Evolutionary conservation across 169 alveolate species (phyloP).

Genomic region (Plasmodium fragile): DNA sequence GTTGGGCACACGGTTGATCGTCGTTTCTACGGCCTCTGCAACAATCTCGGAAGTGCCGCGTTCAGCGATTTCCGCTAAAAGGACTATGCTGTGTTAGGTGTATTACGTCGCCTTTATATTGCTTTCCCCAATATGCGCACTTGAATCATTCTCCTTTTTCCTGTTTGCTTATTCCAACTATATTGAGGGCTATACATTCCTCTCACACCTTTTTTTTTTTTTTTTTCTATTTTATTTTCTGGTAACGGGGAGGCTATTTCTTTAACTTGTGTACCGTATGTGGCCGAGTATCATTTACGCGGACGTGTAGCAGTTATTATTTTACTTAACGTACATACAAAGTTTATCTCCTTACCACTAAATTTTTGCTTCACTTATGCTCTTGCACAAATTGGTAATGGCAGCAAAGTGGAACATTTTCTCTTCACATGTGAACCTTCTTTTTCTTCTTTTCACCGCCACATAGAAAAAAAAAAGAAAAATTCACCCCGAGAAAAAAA

Average conservation of each 20-base stretch:
- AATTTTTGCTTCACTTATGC: background rate
- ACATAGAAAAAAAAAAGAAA: too few relatives aligned
- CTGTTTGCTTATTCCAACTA: background rate
- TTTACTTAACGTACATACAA: background rate
- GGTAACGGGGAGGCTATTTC: background rate
- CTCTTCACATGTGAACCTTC: background rate
- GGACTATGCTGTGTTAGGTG: background rate
- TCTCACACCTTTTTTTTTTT: background rate
- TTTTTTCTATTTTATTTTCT: conserved; percentile 5
- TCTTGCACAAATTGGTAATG: background rate
- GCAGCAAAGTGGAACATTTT: background rate
- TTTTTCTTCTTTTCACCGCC: background rate
- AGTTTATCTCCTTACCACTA: background rate
- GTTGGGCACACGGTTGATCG: background rate
- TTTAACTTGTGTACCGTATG: background rate
- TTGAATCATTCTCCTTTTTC: background rate
- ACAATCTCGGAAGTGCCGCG: background rate
- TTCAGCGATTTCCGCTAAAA: background rate
- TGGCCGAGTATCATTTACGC: background rate
- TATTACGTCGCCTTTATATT: background rate
- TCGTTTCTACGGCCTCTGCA: background rate
- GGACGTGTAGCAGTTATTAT: background rate
- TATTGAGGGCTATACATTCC: background rate
- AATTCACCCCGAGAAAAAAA: background rate
- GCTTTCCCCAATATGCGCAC: background rate